Base-by-base conservation (phyloP, 108 stramenopile genomes). In the Pseudonitzschia multiseries region DNA sequence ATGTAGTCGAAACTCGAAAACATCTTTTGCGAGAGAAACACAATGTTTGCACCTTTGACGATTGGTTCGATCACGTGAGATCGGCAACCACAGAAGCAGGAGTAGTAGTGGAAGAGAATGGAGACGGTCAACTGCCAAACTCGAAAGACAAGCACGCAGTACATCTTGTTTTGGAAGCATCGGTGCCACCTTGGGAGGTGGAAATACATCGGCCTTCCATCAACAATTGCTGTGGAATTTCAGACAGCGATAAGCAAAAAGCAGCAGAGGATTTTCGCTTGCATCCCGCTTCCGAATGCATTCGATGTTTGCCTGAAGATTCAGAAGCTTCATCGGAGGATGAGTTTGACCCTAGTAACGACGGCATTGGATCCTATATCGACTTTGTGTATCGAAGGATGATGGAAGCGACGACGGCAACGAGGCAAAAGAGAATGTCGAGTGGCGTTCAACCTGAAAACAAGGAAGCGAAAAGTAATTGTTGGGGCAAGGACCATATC, bases 121-220 rank as follows among this genome's bases (percentile, higher is more conserved):
- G n/a, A n/a, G n/a, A n/a, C n/a, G n/a, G n/a, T n/a, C n/a, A n/a
- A n/a, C n/a, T n/a, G n/a, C n/a, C 20, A 14, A 62, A 33, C n/a
- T 14, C 8, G n/a, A 24, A 21, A 17, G 40, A 54, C 31, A 41
- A 24, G 46, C 22, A 48, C 69, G 33, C 46, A 18, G 57, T 73
- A 9, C 76, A 81, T 53, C 43, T 77, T 21, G 59, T 81, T 2
- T 57, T 81, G 43, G 80, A 81, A 67, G 70, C 76, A 15, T 52
- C 65, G 27, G 72, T 81, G n/a, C 76, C 76, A 28, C 80, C 80
- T 6, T 81, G 80, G 77, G 81, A 82, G 62, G 62, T 82, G 18
- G 81, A 82, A 44, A 36, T 82, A 41, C 73, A 77, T 51, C 72
- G 77, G 41, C 75, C 75, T 9, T 0, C 27, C 41, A 26, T 61